Conservation (phyloP, 306 rosid genomes). For the Neltuma alba region DNA sequence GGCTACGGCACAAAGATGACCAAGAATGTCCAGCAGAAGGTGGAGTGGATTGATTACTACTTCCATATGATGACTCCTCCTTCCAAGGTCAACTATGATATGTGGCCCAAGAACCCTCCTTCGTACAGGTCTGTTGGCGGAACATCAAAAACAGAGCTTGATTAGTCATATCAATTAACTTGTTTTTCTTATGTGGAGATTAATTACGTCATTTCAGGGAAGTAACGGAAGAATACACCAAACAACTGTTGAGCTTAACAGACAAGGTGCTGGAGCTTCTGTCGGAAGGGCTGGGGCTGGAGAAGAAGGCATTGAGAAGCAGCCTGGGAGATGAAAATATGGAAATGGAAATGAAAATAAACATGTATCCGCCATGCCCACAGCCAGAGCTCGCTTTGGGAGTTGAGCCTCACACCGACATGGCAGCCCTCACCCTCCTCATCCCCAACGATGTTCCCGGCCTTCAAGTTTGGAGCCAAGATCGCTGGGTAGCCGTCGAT, state of each 20-base stretch:
- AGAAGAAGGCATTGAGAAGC: constrained; percentile 40
- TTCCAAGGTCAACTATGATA: constrained; percentile 42
- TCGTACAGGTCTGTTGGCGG: no score
- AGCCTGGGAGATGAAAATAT: constrained; percentile 51
- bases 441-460: constrained; percentile 64
- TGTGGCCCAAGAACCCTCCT: constrained; percentile 60
- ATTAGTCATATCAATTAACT: background rate
- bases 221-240: constrained; percentile 53
- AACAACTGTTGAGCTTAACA: constrained; percentile 47
- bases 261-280: constrained; percentile 50
- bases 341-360: constrained; percentile 71
- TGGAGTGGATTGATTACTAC: constrained; percentile 75
- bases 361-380: constrained; percentile 78
- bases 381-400: constrained; percentile 76
- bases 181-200: background rate
- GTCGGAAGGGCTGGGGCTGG: constrained; percentile 61
- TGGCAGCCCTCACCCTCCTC: constrained; percentile 64
- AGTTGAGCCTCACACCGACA: constrained; percentile 78
- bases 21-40: constrained; percentile 51
- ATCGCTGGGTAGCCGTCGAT: constrained; percentile 58
- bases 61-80: constrained; percentile 61
- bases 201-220: constrained; percentile 40
- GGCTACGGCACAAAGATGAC: constrained; percentile 77
- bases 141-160: no score
- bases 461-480: constrained; percentile 62